phyloP scores from a whole-genome alignment of 495 filamentous ascomycete genomes.

The Aspergillus homomorphus region DNA sequence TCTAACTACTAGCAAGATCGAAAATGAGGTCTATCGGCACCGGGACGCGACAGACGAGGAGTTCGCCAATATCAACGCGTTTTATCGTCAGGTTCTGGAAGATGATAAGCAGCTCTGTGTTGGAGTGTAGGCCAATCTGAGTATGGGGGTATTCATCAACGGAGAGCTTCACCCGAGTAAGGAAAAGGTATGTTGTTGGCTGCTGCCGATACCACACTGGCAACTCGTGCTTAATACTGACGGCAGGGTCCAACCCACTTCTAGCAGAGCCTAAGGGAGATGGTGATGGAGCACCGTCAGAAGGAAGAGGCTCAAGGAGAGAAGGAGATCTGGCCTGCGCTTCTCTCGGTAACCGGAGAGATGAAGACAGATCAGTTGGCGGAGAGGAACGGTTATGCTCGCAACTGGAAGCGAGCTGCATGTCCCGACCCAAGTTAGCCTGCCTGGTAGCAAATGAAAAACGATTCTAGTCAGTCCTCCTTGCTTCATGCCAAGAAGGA shows the following conservation, averaged over 20 bases:
- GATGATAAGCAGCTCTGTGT: conserved; percentile 51
- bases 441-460: conserved; percentile 21
- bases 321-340: conserved; percentile 41
- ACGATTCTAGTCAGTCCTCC: not conserved
- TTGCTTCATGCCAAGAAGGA: not conserved
- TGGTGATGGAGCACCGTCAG: conserved; percentile 36
- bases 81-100: conserved; percentile 44
- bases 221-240: not conserved
- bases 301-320: conserved; percentile 35
- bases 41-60: conserved; percentile 41
- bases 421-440: conserved; percentile 20
- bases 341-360: not conserved
- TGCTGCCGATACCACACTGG: not conserved
- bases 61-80: conserved; percentile 40
- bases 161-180: conserved; percentile 49
- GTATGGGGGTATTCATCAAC: conserved; percentile 45
- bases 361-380: conserved; percentile 17
- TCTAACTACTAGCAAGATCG: conserved; percentile 35
- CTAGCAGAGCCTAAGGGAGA: conserved; percentile 37
- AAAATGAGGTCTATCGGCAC: conserved; percentile 50
- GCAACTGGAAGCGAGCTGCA: conserved; percentile 26
- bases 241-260: conserved; percentile 41
- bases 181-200: conserved; percentile 33
- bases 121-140: conserved; percentile 44
- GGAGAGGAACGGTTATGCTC: conserved; percentile 31